These are phyloP conservation scores for Trametes meyenii DNA, from an alignment of 768 basidiomycete genomes.

Conservation along the genomic window DNA sequence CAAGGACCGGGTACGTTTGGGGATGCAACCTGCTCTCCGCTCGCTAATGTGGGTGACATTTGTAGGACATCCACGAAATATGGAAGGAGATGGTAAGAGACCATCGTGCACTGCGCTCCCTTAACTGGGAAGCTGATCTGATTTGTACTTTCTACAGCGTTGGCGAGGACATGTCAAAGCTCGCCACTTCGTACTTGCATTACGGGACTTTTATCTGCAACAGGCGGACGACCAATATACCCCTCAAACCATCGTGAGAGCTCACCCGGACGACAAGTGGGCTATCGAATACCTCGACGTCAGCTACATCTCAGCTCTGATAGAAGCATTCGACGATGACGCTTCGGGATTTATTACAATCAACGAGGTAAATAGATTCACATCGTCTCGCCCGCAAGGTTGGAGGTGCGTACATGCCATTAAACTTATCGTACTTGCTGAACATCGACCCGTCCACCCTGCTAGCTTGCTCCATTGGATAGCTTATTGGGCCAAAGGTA, in stretches of 20 bases:
- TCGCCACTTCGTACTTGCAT: slow-evolving; percentile 33
- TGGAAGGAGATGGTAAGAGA: slow-evolving; percentile 54
- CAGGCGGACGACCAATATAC: slow-evolving; percentile 12
- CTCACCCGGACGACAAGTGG: slow-evolving; percentile 31
- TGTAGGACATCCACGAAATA: slow-evolving; percentile 47
- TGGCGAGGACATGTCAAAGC: slow-evolving; percentile 36
- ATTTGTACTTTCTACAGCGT: slow-evolving; percentile 17
- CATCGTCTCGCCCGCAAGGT: slow-evolving; percentile 25
- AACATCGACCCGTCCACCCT: background rate
- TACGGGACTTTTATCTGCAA: slow-evolving; percentile 37
- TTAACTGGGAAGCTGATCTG: background rate
- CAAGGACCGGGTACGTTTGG: slow-evolving; percentile 37
- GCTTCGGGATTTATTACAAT: slow-evolving; percentile 38
- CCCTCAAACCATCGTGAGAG: background rate
- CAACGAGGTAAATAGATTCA: slow-evolving; percentile 37
- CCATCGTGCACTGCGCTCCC: too few relatives aligned
- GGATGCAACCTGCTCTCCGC: background rate
- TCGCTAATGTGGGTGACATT: background rate
- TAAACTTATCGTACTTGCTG: too few relatives aligned
- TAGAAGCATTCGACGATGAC: slow-evolving; percentile 40
- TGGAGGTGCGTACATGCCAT: slow-evolving; percentile 34
- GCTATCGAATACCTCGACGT: slow-evolving; percentile 30
- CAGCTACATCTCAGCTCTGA: slow-evolving; percentile 27
- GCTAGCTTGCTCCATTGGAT: slow-evolving; percentile 37
- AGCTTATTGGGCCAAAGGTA: background rate